phyloP scores from a whole-genome alignment of 2,329 filamentous ascomycete genomes.

The Venturiaceae sp. region DNA sequence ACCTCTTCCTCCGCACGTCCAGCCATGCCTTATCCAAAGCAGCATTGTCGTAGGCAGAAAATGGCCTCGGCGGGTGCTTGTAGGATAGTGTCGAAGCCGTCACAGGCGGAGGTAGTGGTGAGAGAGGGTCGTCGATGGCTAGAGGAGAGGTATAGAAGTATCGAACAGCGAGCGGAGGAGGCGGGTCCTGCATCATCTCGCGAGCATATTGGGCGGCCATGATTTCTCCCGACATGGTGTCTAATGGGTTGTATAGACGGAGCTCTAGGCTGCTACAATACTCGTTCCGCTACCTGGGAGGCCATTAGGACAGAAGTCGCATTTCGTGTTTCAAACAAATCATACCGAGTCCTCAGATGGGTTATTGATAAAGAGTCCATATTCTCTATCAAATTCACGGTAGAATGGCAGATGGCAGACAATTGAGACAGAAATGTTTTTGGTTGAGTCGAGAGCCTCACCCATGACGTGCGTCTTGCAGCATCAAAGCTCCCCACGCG shows the following conservation, averaged over 20 bases:
- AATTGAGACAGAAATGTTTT: neutral
- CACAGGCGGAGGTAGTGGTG: slow-evolving; percentile 47
- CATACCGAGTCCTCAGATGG: neutral
- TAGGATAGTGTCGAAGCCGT: slow-evolving; percentile 37
- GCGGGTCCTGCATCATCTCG: slow-evolving; percentile 16
- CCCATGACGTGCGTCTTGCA: neutral
- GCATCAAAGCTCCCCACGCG: neutral
- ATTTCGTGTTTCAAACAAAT: neutral
- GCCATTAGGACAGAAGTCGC: neutral
- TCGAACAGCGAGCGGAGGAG: slow-evolving; percentile 23
- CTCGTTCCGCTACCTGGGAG: neutral
- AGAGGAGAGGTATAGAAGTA: slow-evolving; percentile 81
- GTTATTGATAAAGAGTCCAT: neutral
- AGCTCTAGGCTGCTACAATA: neutral
- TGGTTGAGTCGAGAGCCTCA: neutral
- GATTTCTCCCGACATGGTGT: neutral
- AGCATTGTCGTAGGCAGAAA: slow-evolving; percentile 69
- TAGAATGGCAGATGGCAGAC: neutral
- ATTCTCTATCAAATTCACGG: neutral
- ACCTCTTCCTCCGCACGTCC: slow-evolving; percentile 42
- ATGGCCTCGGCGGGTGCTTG: slow-evolving; percentile 62
- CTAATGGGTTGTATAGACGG: neutral
- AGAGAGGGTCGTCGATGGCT: slow-evolving; percentile 83
- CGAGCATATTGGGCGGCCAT: neutral
- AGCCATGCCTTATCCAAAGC: slow-evolving; percentile 73